Percentiles rank a stretch among this genome's conserved stretches.
These are phyloP conservation scores for Gaultheria prostrata DNA, from an alignment of 148 eudicot genomes.

Conservation along the genomic window DNA sequence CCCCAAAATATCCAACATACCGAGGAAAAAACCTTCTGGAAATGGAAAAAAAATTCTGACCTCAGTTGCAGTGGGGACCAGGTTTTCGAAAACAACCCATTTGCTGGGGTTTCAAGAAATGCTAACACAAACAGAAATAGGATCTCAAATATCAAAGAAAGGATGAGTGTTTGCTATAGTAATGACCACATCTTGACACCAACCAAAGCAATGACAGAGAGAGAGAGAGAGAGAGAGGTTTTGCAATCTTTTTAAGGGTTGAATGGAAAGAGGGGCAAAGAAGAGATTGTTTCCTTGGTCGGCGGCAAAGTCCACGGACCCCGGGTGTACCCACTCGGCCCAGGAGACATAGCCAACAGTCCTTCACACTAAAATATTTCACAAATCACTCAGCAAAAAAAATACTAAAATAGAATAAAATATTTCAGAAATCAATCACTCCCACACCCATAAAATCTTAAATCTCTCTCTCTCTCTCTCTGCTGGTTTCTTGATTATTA, in stretches of 20 bases:
- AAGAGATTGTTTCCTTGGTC: slow-evolving; percentile 64
- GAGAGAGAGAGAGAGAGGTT: slow-evolving; percentile 21
- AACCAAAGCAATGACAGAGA: slow-evolving; percentile 38
- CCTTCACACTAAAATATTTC: slow-evolving; percentile 45
- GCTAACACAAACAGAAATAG: slow-evolving; percentile 18
- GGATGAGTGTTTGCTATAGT: slow-evolving; percentile 36
- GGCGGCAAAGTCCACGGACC: slow-evolving; percentile 70
- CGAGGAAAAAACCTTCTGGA: slow-evolving; percentile 33
- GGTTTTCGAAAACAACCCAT: slow-evolving; percentile 33
- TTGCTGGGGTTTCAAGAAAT: slow-evolving; percentile 35
- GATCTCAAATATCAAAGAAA: slow-evolving; percentile 33
- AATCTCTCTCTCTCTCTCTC: slow-evolving; percentile 25
- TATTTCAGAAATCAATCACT: slow-evolving; percentile 35
- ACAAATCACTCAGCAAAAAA: slow-evolving; percentile 21
- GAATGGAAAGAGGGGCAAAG: slow-evolving; percentile 48
- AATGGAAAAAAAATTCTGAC: slow-evolving; percentile 27
- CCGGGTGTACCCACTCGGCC: slow-evolving; percentile 51
- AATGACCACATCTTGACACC: slow-evolving; percentile 48
- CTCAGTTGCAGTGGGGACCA: slow-evolving; percentile 51
- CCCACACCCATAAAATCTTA: slow-evolving; percentile 51
- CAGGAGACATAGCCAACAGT: slow-evolving; percentile 71
- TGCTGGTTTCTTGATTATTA: slow-evolving; percentile 22
- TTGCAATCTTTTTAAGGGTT: slow-evolving; percentile 31
- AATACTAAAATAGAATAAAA: slow-evolving; percentile 24
- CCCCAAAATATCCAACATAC: slow-evolving; percentile 35